Base-by-base conservation (phyloP, 768 basidiomycete species). In the Rhizopogon vulgaris region DNA sequence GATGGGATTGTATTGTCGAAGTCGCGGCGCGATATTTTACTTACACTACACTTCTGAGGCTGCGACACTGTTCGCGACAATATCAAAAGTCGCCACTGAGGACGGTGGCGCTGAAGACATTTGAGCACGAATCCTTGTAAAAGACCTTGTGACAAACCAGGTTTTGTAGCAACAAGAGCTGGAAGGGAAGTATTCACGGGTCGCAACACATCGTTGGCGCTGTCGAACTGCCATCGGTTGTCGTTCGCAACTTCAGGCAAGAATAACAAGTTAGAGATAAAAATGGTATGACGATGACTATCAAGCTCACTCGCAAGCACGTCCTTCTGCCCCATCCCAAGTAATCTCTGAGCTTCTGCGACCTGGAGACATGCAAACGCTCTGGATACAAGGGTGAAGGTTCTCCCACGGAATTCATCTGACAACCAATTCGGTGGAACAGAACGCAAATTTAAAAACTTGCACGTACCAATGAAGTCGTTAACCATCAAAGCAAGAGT, bases 321-420 rank as follows among this genome's bases (percentile, higher is more conserved):
- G 40, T 66, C 58, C 11, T 74, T 69, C 1, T 49, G 37, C 5
- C 63, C 49, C 15, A 81, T 65, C 22, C 83, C 82, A 38, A 88
- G 71, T 61, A 86, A 87, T 25, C 56, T 65, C 56, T 80, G 75
- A 11, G 80, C 82, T 3, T 83, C 70, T 2, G 74, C 51, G 10
- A 82, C 54, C 11, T 80, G 76, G 22, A 90, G 67, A 1, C 83
- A 80, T 3, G 78, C 75, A 65, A 86, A 88, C n/a, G 83, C 84
- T 58, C 73, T 78, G 8, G 80, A 76, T 18, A 88, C 58, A 8
- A 88, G 70, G 1, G 59, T 58, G 55, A 84, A 75, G 0, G 82
- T 83, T 53, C 80, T 74, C 51, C 61, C 60, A 40, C 84, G 80
- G 67, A 87, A 88, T 8, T 72, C 62, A 3, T 78, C 87, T 89